Base-by-base conservation (phyloP, 2,329 filamentous ascomycete genomes). In the Chrysosphaeria jannelii region DNA sequence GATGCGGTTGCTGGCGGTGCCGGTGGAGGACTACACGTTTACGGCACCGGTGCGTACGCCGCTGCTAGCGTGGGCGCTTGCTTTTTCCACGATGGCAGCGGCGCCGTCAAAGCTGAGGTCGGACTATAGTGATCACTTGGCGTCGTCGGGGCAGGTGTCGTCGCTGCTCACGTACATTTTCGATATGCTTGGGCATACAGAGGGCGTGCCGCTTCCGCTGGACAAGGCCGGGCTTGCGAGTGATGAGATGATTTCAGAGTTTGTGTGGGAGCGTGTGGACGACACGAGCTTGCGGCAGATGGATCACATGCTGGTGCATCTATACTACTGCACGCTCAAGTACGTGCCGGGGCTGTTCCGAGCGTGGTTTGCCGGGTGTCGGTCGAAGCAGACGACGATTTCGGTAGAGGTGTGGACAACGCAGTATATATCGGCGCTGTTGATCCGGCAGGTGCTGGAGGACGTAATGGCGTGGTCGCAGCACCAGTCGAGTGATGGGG, bases 351-450 rank as follows among this genome's bases (percentile, higher is more conserved):
- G 65, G 2, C 51, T 85, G 4, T 76, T 78, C 28, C 79, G 78
- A 36, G 45, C 53, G 2, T 93, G 85, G 76, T 89, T 69, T 47
- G 60, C 81, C 7, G 64, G 71, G 30, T 71, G 75, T 39, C 65
- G 65, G 27, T 78, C 67, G 10, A 67, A 74, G 28, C 69, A 85
- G 40, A 89, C 75, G 10, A 67, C 65, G 14, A 63, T 67, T 13
- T 60, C 74, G 0, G 65, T 91, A 12, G 71, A 85, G 39, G 46
- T 51, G 1, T 97, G 81, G 76, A 89, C 79, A 2, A 59, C 72
- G 27, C 79, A 66, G 46, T 70, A 64, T 40, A 74, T 90, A 39
- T 78, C 76, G 4, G 59, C 65, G 0, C 50, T 66, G 8, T 56
- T 75, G 29, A 59, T 79, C 23, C 44, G 50, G 1, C 58, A 69